Evolutionary conservation across 257 asterid species (phyloP).

Genomic region (Solanum megistacrolobum): DNA sequence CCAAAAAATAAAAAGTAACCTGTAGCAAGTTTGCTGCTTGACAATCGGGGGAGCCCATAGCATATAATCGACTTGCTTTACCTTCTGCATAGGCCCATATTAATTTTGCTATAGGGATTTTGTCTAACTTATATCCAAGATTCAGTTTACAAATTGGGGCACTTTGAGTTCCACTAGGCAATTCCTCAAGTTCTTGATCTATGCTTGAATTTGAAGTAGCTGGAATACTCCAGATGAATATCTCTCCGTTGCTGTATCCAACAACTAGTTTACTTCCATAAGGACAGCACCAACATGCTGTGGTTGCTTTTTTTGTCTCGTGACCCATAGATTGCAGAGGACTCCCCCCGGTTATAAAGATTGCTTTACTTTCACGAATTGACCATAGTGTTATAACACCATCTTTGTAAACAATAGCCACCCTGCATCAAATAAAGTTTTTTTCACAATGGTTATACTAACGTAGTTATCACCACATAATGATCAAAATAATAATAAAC

Average conservation of each 20-base stretch:
- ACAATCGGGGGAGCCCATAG: conserved; percentile 51
- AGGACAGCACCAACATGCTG: conserved; percentile 87
- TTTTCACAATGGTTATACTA: neutral
- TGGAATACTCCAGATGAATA: conserved; percentile 66
- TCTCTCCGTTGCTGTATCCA: conserved; percentile 87
- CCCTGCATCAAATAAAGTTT: conserved; percentile 35
- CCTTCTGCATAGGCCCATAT: conserved; percentile 68
- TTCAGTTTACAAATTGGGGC: conserved; percentile 62
- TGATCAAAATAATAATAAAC: neutral
- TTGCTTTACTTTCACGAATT: conserved; percentile 56
- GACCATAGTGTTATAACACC: conserved; percentile 71
- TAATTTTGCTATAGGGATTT: conserved; percentile 58
- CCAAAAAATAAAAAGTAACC: conserved; percentile 23
- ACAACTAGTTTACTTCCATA: conserved; percentile 68
- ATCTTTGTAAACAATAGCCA: conserved; percentile 51
- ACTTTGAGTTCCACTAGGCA: conserved; percentile 24
- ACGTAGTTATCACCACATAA: neutral
- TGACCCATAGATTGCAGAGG: conserved; percentile 36
- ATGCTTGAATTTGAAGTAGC: conserved; percentile 23
- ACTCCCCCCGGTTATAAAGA: conserved; percentile 38
- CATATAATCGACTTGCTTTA: conserved; percentile 77
- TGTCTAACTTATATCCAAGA: conserved; percentile 82
- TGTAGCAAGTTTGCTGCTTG: conserved; percentile 53
- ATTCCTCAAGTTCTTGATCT: conserved; percentile 29
- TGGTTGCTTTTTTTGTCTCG: conserved; percentile 70